Evolutionary conservation across 345 rosid genomes (phyloP).

Genomic region (Pugionium cornutum): DNA sequence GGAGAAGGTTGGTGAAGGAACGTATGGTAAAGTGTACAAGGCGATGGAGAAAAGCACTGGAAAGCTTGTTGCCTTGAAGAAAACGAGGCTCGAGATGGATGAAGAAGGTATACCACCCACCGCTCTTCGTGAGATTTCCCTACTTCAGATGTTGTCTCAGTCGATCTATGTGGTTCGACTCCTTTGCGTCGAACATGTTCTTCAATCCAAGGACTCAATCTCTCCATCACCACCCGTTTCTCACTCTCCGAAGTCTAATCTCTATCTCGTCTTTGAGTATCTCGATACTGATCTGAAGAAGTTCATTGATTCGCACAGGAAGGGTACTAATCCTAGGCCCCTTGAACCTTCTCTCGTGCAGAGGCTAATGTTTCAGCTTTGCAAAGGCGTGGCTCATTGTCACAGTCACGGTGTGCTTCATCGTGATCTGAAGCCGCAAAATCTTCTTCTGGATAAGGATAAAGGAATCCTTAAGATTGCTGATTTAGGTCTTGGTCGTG

Average conservation of each 20-base stretch:
- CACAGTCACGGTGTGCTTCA: constrained; percentile 97
- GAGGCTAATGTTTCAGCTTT: constrained; percentile 77
- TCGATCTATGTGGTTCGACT: constrained; percentile 89
- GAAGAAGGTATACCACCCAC: constrained; percentile 98
- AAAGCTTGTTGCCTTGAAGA: constrained; percentile 81
- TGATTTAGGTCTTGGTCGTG: constrained; percentile 94
- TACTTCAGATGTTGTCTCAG: constrained; percentile 88
- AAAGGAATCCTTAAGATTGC: constrained; percentile 91
- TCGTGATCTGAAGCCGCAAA: constrained; percentile 92
- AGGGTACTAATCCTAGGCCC: constrained; percentile 71
- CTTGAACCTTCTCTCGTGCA: constrained; percentile 51
- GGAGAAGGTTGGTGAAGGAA: constrained; percentile 96
- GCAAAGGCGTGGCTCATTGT: constrained; percentile 87
- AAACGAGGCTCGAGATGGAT: constrained; percentile 92
- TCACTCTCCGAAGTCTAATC: constrained; percentile 54
- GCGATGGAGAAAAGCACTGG: constrained; percentile 83
- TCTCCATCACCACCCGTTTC: constrained; percentile 22
- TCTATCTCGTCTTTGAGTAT: constrained; percentile 87
- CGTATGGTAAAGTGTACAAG: constrained; percentile 93
- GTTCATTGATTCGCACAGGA: constrained; percentile 75
- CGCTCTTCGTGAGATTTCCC: constrained; percentile 90
- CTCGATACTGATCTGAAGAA: constrained; percentile 95
- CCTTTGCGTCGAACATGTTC: constrained; percentile 84
- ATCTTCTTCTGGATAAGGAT: constrained; percentile 78
- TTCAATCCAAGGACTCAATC: background rate